Evolutionary conservation across 225 moss, liverwort and hornwort species (phyloP).

Genomic region (Rhytidiadelphus loreus): DNA sequence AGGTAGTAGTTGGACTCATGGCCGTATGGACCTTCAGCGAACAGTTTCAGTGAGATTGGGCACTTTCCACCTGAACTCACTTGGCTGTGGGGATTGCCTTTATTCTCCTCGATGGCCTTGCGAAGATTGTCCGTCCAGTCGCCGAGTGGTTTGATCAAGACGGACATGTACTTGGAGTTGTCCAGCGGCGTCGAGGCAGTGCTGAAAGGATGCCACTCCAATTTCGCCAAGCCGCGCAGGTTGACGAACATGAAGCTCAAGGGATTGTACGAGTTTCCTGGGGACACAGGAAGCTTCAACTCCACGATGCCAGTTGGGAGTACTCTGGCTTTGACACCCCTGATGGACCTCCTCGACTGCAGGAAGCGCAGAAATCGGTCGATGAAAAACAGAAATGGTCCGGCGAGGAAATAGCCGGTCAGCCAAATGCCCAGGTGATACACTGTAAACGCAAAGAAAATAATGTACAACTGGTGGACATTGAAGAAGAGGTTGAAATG

Average conservation of each 20-base stretch:
- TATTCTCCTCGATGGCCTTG: background rate
- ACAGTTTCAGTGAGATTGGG: slow-evolving; percentile 19
- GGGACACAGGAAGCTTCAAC: slow-evolving; percentile 5
- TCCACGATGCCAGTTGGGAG: slow-evolving; percentile 40
- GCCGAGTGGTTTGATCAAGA: slow-evolving; percentile 38
- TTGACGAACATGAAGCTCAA: slow-evolving; percentile 34
- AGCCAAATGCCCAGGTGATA: background rate
- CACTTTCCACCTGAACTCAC: background rate
- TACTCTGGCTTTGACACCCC: slow-evolving; percentile 23
- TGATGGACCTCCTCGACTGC: slow-evolving; percentile 30
- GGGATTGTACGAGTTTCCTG: slow-evolving; percentile 3
- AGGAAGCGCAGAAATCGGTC: slow-evolving; percentile 58
- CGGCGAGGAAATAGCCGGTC: background rate
- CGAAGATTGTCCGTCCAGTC: slow-evolving; percentile 18
- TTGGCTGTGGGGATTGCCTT: background rate
- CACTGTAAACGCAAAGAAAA: slow-evolving; percentile 35
- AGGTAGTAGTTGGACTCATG: slow-evolving; percentile 43
- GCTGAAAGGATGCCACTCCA: slow-evolving; percentile 63
- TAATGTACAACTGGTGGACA: slow-evolving; percentile 49
- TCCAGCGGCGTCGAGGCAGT: slow-evolving; percentile 21
- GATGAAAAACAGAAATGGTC: slow-evolving; percentile 42
- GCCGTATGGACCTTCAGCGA: slow-evolving; percentile 53
- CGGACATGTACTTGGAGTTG: slow-evolving; percentile 1
- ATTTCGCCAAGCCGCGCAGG: background rate
- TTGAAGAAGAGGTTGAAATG: slow-evolving; percentile 48